Evolutionary conservation across 2,329 filamentous ascomycete species (phyloP).

Genomic region (Colletotrichum limetticola): DNA sequence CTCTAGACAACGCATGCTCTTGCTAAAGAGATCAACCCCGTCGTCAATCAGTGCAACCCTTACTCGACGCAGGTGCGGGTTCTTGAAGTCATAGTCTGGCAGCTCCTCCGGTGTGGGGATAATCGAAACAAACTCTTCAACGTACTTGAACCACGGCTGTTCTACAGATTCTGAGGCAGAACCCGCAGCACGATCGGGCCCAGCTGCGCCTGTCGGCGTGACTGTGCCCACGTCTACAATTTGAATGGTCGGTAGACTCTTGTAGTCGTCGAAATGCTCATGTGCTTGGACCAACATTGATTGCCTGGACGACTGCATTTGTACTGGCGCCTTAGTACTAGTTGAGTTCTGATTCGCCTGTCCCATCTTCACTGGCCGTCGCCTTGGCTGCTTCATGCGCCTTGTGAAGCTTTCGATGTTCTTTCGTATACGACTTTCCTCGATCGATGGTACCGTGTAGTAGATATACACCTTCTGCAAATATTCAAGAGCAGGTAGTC

Average conservation of each 20-base stretch:
- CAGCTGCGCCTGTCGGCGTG: not conserved
- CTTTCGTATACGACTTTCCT: not conserved
- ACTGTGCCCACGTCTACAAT: not conserved
- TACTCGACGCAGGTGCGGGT: conserved; percentile 20
- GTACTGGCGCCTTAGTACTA: not conserved
- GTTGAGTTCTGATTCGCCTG: not conserved
- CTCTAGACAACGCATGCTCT: conserved; percentile 32
- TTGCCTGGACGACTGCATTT: not conserved
- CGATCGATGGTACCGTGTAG: not conserved
- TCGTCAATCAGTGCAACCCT: conserved; percentile 52
- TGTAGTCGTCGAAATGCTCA: not conserved
- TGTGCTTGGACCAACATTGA: not conserved
- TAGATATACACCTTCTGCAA: conserved; percentile 39
- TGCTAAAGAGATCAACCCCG: conserved; percentile 45
- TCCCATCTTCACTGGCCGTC: not conserved
- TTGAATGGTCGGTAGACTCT: not conserved
- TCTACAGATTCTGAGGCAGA: not conserved
- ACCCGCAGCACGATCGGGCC: not conserved
- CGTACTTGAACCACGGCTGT: not conserved
- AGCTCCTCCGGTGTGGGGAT: not conserved
- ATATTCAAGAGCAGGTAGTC: conserved; percentile 38
- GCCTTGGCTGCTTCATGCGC: not conserved
- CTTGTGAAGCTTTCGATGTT: not conserved
- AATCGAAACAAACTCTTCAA: not conserved
- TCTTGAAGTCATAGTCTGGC: not conserved